Evolutionary conservation across 2,329 filamentous ascomycete genomes (phyloP).

Genomic region (Penicillium sp.): DNA sequence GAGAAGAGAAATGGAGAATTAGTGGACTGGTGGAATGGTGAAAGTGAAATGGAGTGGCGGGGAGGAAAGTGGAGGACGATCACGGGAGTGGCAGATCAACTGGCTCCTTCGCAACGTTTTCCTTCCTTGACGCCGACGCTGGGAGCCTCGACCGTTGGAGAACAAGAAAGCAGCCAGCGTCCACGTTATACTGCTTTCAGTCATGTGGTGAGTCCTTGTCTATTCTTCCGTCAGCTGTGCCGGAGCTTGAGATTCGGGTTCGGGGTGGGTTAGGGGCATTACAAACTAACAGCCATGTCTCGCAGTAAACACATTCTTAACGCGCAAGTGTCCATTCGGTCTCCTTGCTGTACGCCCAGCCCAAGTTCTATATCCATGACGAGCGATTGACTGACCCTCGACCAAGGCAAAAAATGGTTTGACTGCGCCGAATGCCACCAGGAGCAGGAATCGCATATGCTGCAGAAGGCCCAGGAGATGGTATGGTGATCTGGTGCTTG

Average conservation of each 20-base stretch:
- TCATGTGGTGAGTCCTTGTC: constrained; percentile 32
- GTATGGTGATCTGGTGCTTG: constrained; percentile 33
- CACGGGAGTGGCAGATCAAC: constrained; percentile 28
- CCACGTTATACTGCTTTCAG: background rate
- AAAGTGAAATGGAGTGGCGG: constrained; percentile 24
- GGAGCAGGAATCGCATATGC: constrained; percentile 75
- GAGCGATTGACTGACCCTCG: constrained; percentile 7
- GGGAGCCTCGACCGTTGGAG: constrained; percentile 2
- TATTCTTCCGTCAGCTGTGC: background rate
- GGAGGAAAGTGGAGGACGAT: constrained; percentile 29
- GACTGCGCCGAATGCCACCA: constrained; percentile 94
- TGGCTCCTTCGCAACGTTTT: constrained; percentile 21
- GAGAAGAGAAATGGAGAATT: constrained; percentile 5
- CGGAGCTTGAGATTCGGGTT: background rate
- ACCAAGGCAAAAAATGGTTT: constrained; percentile 92
- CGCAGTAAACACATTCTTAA: constrained; percentile 95
- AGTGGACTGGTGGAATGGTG: background rate
- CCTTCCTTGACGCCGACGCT: constrained; percentile 4
- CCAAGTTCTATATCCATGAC: background rate
- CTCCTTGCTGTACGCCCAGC: constrained; percentile 77
- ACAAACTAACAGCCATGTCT: constrained; percentile 16
- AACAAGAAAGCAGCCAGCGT: background rate
- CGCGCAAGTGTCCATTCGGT: constrained; percentile 93
- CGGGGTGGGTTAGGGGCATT: background rate
- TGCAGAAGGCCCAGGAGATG: constrained; percentile 83